phyloP scores from a whole-genome alignment of 768 basidiomycete genomes.

The Pleurotus tuoliensis region DNA sequence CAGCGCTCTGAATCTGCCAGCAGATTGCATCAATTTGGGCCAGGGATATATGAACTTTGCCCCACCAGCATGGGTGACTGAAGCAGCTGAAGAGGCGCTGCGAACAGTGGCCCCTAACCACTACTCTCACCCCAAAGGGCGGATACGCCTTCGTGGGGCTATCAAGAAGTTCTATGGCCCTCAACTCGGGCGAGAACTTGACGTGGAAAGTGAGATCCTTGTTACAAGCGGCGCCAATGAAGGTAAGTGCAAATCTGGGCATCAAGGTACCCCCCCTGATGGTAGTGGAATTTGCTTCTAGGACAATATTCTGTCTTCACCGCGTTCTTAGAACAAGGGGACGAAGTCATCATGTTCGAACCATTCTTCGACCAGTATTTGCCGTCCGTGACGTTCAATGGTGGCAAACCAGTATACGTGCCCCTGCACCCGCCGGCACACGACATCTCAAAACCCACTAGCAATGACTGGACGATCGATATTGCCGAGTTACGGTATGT shows the following conservation, averaged over 20 bases:
- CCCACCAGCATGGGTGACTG: conserved; percentile 75
- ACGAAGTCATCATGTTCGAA: conserved; percentile 99
- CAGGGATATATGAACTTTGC: conserved; percentile 94
- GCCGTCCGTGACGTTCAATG: conserved; percentile 90
- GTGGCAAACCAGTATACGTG: conserved; percentile 89
- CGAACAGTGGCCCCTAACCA: conserved; percentile 65
- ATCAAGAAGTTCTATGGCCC: conserved; percentile 78
- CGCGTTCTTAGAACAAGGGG: conserved; percentile 87
- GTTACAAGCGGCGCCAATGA: conserved; percentile 97
- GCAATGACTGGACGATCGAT: conserved; percentile 88
- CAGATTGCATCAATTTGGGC: conserved; percentile 93
- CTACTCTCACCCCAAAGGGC: conserved; percentile 89
- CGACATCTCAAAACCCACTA: conserved; percentile 40
- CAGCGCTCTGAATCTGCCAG: conserved; percentile 84
- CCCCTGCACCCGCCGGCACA: conserved; percentile 85
- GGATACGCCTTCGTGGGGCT: conserved; percentile 83
- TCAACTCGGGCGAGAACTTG: conserved; percentile 63
- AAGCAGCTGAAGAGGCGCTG: conserved; percentile 71
- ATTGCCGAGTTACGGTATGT: conserved; percentile 79
- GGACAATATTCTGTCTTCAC: conserved; percentile 93
- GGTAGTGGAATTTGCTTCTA: conserved; percentile 23
- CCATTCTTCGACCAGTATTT: conserved; percentile 98
- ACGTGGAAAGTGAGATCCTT: conserved; percentile 84
- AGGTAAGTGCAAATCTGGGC: conserved; percentile 42
- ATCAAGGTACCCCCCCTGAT: no score